Evolutionary conservation across 495 filamentous ascomycete species (phyloP).

Genomic region (Penicillium egyptiacum): DNA sequence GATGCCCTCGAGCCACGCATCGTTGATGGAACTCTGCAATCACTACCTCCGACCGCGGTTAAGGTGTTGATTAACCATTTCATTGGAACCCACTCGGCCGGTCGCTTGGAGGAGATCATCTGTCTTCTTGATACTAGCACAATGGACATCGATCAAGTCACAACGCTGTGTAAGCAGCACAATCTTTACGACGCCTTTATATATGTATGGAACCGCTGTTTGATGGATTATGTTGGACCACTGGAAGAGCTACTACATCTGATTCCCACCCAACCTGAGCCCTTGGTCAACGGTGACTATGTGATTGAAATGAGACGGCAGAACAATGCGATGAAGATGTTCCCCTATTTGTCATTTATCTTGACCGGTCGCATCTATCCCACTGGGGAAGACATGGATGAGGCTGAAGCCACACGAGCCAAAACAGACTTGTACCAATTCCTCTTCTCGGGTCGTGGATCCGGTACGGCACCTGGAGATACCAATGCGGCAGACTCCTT

Average conservation of each 20-base stretch:
- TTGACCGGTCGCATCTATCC: slow-evolving; percentile 90
- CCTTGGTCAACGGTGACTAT: slow-evolving; percentile 38
- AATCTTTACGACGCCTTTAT: slow-evolving; percentile 92
- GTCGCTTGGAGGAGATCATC: slow-evolving; percentile 87
- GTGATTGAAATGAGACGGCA: slow-evolving; percentile 37
- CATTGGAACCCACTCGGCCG: slow-evolving; percentile 66
- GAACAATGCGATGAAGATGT: slow-evolving; percentile 81
- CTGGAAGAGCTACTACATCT: slow-evolving; percentile 80
- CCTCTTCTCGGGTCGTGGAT: slow-evolving; percentile 76
- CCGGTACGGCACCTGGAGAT: slow-evolving; percentile 56
- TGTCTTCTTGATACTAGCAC: slow-evolving; percentile 88
- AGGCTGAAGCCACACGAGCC: slow-evolving; percentile 66
- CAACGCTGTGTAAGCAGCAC: slow-evolving; percentile 84
- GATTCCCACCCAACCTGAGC: slow-evolving; percentile 43
- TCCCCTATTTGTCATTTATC: slow-evolving; percentile 91
- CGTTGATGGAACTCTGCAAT: slow-evolving; percentile 69
- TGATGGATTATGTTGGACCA: slow-evolving; percentile 87
- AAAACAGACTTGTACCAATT: slow-evolving; percentile 90
- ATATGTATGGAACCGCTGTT: slow-evolving; percentile 93
- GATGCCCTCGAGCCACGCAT: slow-evolving; percentile 85
- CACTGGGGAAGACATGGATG: slow-evolving; percentile 70
- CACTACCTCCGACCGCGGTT: slow-evolving; percentile 77
- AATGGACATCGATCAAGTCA: slow-evolving; percentile 92
- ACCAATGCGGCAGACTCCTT: slow-evolving; percentile 68
- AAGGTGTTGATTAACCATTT: slow-evolving; percentile 84